These are phyloP conservation scores for Solanum virginianum DNA, from an alignment of 257 asterid species.

Conservation along the genomic window DNA sequence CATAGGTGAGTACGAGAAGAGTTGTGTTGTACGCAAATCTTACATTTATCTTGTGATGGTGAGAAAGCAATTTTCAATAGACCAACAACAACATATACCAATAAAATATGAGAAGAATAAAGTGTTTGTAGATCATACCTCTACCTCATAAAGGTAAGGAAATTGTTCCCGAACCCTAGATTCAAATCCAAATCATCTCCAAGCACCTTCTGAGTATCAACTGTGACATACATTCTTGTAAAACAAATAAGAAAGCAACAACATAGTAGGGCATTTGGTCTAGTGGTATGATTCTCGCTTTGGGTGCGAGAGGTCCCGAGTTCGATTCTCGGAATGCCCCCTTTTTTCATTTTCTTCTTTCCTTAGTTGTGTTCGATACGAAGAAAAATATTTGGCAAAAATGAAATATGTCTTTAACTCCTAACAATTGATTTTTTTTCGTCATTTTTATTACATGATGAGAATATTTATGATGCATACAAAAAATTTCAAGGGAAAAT, in stretches of 20 bases:
- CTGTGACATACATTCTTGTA: no score
- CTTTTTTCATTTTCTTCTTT: neutral
- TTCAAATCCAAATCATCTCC: neutral
- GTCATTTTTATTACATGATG: neutral
- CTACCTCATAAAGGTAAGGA: neutral
- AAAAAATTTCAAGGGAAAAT: no score
- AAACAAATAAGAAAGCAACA: neutral
- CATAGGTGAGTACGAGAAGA: no score
- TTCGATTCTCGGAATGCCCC: slow-evolving; percentile 87
- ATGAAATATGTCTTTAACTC: neutral
- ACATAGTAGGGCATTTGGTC: slow-evolving; percentile 43
- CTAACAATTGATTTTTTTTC: neutral
- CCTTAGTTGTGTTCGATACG: neutral
- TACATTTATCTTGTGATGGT: no score
- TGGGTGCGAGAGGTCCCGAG: slow-evolving; percentile 77
- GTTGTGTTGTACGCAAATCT: no score
- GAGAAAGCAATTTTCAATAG: no score
- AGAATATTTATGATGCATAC: neutral
- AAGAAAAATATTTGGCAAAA: neutral
- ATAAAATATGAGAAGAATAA: neutral
- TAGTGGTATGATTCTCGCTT: slow-evolving; percentile 85
- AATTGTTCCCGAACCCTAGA: neutral
- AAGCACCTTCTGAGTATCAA: no score
- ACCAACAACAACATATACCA: no score
- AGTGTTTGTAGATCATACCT: neutral